Evolutionary conservation across 352 stramenopile species (phyloP), one percentile per base, ranked within the genome.

Genomic region (Pythium phragmitis): DNA sequence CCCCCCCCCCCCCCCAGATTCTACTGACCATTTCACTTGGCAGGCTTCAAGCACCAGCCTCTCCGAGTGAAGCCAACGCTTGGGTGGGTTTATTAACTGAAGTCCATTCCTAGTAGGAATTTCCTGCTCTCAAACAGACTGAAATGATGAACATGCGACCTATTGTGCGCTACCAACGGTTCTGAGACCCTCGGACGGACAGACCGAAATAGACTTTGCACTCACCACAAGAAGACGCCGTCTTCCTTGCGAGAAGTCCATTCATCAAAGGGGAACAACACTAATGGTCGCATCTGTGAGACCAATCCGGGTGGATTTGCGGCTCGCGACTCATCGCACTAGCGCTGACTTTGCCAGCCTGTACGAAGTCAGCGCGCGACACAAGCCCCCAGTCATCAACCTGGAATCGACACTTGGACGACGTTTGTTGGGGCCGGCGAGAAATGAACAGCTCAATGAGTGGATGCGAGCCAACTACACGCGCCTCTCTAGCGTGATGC

Each of bases 391-490:
- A 3, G n/a, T 23, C 13, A 57, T 68, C 17, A 47, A 68, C 51
- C 52, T 68, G 3, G 17, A 48, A 16, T 46, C 46, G 17, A 68
- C 61, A 28, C 54, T 46, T 4, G 61, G 39, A 1, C 47, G 5
- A 6, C 34, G 37, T 0, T 19, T 68, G 14, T 14, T 68, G 4
- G 57, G 46, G 13, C 17, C 23, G 28, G 23, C 39, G 13, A 7
- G 8, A 13, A 59, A 68, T 21, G 28, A 46, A 2, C 19, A 17
- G 28, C 42, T 68, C 26, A 34, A 51, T 9, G 4, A 13, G 23
- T 68, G 61, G 61, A 68, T 68, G 41, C 46, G 54, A 43, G 45
- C 46, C 23, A 42, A 58, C 19, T 68, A 57, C 37, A 19, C 21
- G 26, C 43, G 41, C 26, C 3, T 68, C 26, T 61, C 50, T 4